phyloP scores from a whole-genome alignment of 2,329 filamentous ascomycete genomes.

The Microcyclosporella mali region DNA sequence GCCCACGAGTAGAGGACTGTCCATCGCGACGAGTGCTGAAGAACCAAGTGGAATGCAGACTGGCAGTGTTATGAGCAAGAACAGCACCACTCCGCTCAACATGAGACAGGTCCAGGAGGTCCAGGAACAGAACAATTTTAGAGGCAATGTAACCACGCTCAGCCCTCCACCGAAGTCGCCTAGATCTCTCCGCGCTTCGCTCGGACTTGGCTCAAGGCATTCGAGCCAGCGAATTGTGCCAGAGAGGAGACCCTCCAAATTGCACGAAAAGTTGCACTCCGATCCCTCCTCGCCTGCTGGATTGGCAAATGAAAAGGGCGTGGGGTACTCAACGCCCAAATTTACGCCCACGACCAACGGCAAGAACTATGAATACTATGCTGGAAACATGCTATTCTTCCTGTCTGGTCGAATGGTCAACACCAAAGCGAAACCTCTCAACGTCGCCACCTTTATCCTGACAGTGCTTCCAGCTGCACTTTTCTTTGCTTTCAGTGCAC shows the following conservation, averaged over 20 bases:
- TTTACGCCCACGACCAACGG: conserved; percentile 35
- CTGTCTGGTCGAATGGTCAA: conserved; percentile 77
- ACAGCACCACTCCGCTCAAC: conserved; percentile 68
- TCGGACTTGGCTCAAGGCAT: conserved; percentile 21
- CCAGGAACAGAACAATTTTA: conserved; percentile 6
- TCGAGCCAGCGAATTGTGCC: conserved; percentile 15
- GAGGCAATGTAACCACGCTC: neutral
- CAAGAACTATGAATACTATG: conserved; percentile 85
- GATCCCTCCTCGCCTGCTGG: conserved; percentile 62
- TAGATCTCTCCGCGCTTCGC: conserved; percentile 23
- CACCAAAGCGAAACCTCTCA: conserved; percentile 78
- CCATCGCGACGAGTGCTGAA: conserved; percentile 46
- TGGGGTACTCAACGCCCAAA: neutral
- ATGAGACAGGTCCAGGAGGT: conserved; percentile 1
- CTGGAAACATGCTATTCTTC: conserved; percentile 88
- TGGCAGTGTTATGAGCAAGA: conserved; percentile 58
- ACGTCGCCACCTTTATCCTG: conserved; percentile 75
- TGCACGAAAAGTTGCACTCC: conserved; percentile 66
- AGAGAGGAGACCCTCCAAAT: conserved; percentile 12
- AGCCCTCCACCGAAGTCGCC: conserved; percentile 25
- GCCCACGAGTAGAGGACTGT: conserved; percentile 69
- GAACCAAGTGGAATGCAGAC: conserved; percentile 6
- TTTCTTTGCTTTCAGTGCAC: conserved; percentile 79
- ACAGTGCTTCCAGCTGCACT: conserved; percentile 72
- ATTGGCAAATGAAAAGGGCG: conserved; percentile 13